Evolutionary conservation across 495 filamentous ascomycete species (phyloP), one percentile per base, ranked within the genome.

Genomic region (Penicillium robsamsonii): DNA sequence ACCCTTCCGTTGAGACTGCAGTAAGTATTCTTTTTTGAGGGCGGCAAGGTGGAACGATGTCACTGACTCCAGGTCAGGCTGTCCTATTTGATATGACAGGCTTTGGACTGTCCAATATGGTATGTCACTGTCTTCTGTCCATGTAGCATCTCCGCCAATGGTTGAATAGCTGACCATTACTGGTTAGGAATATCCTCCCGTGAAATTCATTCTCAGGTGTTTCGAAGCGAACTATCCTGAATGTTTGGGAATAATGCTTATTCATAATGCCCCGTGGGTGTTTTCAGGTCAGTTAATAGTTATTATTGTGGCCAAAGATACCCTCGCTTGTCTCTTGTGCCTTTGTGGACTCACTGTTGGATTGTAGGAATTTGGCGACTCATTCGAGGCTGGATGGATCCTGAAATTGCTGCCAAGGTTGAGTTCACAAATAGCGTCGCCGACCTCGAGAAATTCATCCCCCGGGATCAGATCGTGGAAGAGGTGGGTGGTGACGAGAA

Each of bases 161-260:
- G 8, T 22, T 25, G 24, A 2, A 25, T 17, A 3, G 12, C 18
- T 35, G 18, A 31, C 40, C 22, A 13, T 9, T 1, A 4, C 11
- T 29, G 18, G 22, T 5, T 50, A 91, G 89, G 93, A 97, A 69
- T 97, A 96, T 68, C 83, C 89, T 0, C 92, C 94, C 0, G 90
- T 97, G 17, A 97, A 92, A 66, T 97, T 96, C 76, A 91, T 97
- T 79, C 92, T 97, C 72, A 92, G 93, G 72, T 94, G 90, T 68
- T 96, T 98, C 67, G 92, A 97, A 75, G 92, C 91, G 40, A 96
- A 96, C 72, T 98, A 97, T 68, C 93, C 94, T 5, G 94, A 97
- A 70, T 88, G 79, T 35, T 79, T 98, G 0, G 93, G 92, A 37
- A 77, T 85, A 3, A 86, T 96, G 38, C 80, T 97, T 9, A 88